Base-by-base conservation (phyloP, 2,329 filamentous ascomycete genomes). In the Phymatotrichopsis omnivora region DNA sequence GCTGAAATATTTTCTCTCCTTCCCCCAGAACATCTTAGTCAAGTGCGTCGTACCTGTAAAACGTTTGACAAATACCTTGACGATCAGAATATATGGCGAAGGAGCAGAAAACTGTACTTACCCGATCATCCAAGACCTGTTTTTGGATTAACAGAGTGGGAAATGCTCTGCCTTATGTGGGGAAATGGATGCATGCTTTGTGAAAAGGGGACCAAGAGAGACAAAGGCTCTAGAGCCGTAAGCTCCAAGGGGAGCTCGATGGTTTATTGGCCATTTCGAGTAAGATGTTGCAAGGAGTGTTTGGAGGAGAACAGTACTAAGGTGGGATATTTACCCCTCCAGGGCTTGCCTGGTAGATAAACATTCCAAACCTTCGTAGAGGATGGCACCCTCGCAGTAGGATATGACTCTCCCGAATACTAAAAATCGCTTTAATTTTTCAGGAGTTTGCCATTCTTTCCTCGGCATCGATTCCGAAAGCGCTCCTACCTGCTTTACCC, bases 131-230 rank as follows among this genome's bases (percentile, higher is more conserved):
- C 84, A 35, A 70, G 71, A 45, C 83, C 83, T 22, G 68, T 89
- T 38, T 65, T 67, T 41, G 72, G 70, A 47, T 74, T 72, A 60
- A 74, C 74, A 31, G 84, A 91, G 62, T 67, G 83, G 53, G 74
- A 80, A 31, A 87, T 87, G 82, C 85, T 84, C 74, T 74, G 73
- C 58, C 66, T 91, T 39, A 69, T 76, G 27, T 78, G 75, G 61
- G 72, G 74, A 36, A 66, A 60, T 23, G 64, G 60, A 43, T 93
- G 85, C 62, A 78, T 87, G 58, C 75, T 78, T 55, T 91, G 85
- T 63, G 66, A 64, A 42, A 74, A 68, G 51, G 57, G 42, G 22
- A 4, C 22, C 14, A 25, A 28, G 11, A 40, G n/a, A 45, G 33
- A 28, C 16, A 19, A 17, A 7, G n/a, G 54, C 38, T 61, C 59